Evolutionary conservation across 2,329 filamentous ascomycete species (phyloP).

Genomic region (Aspergillus terreus): DNA sequence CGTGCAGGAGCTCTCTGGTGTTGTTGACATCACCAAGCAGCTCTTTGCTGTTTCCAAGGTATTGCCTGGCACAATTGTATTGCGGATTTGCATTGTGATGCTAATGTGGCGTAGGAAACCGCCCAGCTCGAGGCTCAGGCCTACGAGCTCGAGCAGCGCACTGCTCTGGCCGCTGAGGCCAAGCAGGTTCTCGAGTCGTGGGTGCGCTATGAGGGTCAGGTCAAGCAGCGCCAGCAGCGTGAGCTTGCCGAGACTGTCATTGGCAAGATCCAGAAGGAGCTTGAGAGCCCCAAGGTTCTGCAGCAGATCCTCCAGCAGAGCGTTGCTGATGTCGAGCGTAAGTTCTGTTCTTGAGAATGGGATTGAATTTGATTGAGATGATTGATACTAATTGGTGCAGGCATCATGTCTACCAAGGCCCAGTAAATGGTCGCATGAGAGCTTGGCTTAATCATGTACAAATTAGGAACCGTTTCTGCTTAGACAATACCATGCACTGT

Average conservation of each 20-base stretch:
- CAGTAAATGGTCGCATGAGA: conserved; percentile 33
- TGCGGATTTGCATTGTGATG: not conserved
- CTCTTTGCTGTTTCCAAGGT: conserved; percentile 99
- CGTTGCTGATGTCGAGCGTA: conserved; percentile 93
- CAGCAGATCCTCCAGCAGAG: conserved; percentile 98
- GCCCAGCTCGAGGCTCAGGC: conserved; percentile 92
- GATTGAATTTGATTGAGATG: no score
- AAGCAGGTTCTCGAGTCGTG: conserved; percentile 96
- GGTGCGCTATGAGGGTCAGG: conserved; percentile 97
- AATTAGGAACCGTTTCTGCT: conserved; percentile 37
- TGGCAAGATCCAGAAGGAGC: conserved; percentile 96
- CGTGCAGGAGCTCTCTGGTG: conserved; percentile 89
- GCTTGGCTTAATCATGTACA: conserved; percentile 37
- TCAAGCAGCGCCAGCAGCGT: conserved; percentile 97
- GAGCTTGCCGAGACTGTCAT: conserved; percentile 92
- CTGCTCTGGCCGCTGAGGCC: conserved; percentile 84
- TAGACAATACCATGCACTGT: conserved; percentile 19
- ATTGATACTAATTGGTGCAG: conserved; percentile 20
- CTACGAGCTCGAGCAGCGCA: conserved; percentile 96
- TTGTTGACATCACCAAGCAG: conserved; percentile 94
- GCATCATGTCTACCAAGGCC: conserved; percentile 39
- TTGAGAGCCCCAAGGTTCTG: conserved; percentile 94
- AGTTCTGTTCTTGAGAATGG: conserved; percentile 26
- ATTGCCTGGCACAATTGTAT: conserved; percentile 16
- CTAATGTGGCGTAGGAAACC: conserved; percentile 66